Evolutionary conservation across 805 yeast genomes (phyloP).

Genomic region (Ogataea minuta): DNA sequence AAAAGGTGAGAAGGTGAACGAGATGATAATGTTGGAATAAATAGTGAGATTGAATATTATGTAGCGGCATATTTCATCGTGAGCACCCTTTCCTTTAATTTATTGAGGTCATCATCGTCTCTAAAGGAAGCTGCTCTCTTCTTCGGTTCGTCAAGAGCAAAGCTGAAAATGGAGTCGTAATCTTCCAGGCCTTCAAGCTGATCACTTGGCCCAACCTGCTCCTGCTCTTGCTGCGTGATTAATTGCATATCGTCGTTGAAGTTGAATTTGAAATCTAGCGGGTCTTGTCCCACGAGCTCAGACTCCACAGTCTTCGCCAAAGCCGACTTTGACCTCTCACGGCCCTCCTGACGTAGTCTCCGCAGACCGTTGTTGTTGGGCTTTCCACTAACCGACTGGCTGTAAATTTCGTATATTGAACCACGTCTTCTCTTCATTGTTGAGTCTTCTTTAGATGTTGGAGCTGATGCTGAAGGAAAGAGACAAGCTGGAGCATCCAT

Average conservation of each 20-base stretch:
- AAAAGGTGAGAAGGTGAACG: conserved; percentile 17
- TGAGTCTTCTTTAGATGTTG: conserved; percentile 15
- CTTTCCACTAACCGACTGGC: conserved; percentile 27
- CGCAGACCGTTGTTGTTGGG: conserved; percentile 28
- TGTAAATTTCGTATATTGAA: conserved; percentile 28
- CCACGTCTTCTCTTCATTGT: conserved; percentile 19
- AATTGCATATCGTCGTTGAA: conserved; percentile 17
- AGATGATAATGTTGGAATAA: conserved; percentile 20
- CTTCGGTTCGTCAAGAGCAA: conserved; percentile 6
- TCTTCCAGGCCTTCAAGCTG: neutral
- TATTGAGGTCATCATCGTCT: conserved; percentile 32
- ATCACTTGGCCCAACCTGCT: neutral
- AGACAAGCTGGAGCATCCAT: conserved; percentile 23
- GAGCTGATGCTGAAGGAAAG: conserved; percentile 31
- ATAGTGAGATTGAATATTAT: conserved; percentile 6
- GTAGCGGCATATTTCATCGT: conserved; percentile 27
- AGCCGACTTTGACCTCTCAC: conserved; percentile 17
- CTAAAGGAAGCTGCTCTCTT: conserved; percentile 23
- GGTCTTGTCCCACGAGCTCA: conserved; percentile 18
- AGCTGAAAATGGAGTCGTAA: conserved; percentile 13
- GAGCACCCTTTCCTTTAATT: conserved; percentile 30
- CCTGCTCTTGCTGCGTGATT: neutral
- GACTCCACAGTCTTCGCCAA: conserved; percentile 15
- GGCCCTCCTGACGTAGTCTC: conserved; percentile 22
- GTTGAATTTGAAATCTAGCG: conserved; percentile 20